phyloP scores from a whole-genome alignment of 2,329 filamentous ascomycete genomes.

The Tolypocladium guangdongense region DNA sequence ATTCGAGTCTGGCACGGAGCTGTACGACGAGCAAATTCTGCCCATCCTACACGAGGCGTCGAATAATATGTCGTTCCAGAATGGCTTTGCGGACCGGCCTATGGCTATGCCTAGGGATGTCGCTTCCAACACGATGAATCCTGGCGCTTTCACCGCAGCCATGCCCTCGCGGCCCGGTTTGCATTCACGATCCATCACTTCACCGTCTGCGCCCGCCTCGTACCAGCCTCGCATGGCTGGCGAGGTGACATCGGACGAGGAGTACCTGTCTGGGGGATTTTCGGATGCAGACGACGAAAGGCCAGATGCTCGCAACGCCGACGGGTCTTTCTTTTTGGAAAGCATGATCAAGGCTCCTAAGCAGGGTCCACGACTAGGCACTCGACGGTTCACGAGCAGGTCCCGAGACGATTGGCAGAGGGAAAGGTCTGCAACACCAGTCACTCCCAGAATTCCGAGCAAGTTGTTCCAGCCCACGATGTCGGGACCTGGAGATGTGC shows the following conservation, averaged over 20 bases:
- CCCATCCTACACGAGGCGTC: slow-evolving; percentile 82
- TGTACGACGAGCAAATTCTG: slow-evolving; percentile 88
- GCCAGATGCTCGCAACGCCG: slow-evolving; percentile 25
- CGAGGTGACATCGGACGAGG: slow-evolving; percentile 66
- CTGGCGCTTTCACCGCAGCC: slow-evolving; percentile 42
- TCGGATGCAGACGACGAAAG: slow-evolving; percentile 64
- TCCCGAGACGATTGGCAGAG: slow-evolving; percentile 22
- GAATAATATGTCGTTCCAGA: slow-evolving; percentile 74
- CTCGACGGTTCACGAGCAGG: slow-evolving; percentile 18
- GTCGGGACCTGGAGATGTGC: slow-evolving; percentile 24
- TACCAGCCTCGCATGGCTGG: slow-evolving; percentile 41
- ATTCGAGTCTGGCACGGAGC: slow-evolving; percentile 63
- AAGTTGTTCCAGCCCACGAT: slow-evolving; percentile 21
- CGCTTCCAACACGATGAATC: slow-evolving; percentile 51
- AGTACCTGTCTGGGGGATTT: slow-evolving; percentile 60
- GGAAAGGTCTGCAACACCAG: slow-evolving; percentile 25
- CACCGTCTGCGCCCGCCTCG: slow-evolving; percentile 52
- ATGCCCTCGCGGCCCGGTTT: slow-evolving; percentile 50
- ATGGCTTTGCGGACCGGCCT: slow-evolving; percentile 70
- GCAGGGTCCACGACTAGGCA: slow-evolving; percentile 40
- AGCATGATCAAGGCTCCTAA: slow-evolving; percentile 50
- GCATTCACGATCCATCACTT: slow-evolving; percentile 76
- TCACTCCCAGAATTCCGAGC: slow-evolving; percentile 29
- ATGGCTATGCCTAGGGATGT: slow-evolving; percentile 49
- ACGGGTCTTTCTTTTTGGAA: slow-evolving; percentile 45